Conservation (phyloP, 352 stramenopile species). For the Globisporangium splendens region DNA sequence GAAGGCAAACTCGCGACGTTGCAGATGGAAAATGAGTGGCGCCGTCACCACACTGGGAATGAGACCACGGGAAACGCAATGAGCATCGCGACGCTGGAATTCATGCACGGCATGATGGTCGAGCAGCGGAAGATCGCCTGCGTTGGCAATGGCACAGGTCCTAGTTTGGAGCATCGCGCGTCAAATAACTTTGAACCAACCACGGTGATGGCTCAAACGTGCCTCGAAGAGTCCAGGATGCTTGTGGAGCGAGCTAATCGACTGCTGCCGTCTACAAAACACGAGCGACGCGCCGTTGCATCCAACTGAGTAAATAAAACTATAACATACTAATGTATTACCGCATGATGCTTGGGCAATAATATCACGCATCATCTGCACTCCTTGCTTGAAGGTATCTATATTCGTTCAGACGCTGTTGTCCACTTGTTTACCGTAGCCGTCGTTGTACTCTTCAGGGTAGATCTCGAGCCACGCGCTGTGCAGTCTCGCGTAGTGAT, state of each 20-base stretch:
- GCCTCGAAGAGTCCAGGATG: background rate
- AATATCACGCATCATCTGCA: too few species aligned
- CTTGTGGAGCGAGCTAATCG: background rate
- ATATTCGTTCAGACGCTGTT: slow-evolving; percentile 10
- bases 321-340: too few species aligned
- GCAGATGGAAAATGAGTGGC: slow-evolving; percentile 6
- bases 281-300: too few species aligned
- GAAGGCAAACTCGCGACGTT: slow-evolving; percentile 23
- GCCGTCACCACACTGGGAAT: background rate
- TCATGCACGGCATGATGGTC: slow-evolving; percentile 7
- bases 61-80: background rate
- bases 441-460: slow-evolving; percentile 82
- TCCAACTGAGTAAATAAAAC: too few species aligned
- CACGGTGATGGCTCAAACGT: background rate
- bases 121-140: slow-evolving; percentile 6
- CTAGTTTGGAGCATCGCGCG: slow-evolving; percentile 1
- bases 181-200: background rate
- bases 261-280: background rate
- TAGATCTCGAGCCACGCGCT: slow-evolving; percentile 80
- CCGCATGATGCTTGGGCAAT: too few species aligned
- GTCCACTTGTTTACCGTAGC: slow-evolving; percentile 59
- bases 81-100: slow-evolving; percentile 10
- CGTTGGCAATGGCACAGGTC: background rate
- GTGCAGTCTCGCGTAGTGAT: slow-evolving; percentile 70
- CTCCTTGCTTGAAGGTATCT: background rate